These are phyloP conservation scores for Cerrena zonata DNA, from an alignment of 1,284 basidiomycete species.

Conservation along the genomic window DNA sequence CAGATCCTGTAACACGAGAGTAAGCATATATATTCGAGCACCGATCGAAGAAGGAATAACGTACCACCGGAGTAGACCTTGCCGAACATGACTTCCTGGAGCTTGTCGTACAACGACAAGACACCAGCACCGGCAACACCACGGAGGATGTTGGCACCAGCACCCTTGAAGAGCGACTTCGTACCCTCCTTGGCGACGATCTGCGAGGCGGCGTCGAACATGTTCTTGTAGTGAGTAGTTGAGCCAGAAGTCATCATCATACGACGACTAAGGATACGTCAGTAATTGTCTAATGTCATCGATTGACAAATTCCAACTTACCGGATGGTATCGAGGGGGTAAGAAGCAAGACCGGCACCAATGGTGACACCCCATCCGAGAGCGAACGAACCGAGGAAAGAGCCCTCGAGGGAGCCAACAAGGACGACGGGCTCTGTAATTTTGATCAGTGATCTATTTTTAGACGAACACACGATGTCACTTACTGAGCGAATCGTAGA, in stretches of 20 bases:
- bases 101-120: constrained; percentile 88
- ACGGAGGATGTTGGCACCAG: constrained; percentile 96
- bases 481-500: constrained; percentile 87
- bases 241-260: constrained; percentile 94
- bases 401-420: constrained; percentile 81
- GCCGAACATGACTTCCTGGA: constrained; percentile 87
- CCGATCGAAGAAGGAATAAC: constrained; percentile 9
- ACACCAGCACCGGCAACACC: constrained; percentile 98
- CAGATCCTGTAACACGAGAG: constrained; percentile 47
- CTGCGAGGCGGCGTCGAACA: constrained; percentile 81
- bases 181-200: constrained; percentile 88
- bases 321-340: constrained; percentile 92
- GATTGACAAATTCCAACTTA: constrained; percentile 31
- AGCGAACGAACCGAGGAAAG: constrained; percentile 85
- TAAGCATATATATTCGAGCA: constrained; percentile 1
- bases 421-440: constrained; percentile 83
- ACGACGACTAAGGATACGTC: constrained; percentile 61
- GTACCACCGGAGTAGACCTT: constrained; percentile 84
- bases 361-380: constrained; percentile 94
- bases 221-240: constrained; percentile 83
- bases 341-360: constrained; percentile 91
- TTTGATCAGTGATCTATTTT: not conserved
- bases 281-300: constrained; percentile 18
- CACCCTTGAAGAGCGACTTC: constrained; percentile 89
- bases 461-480: constrained; percentile 15